Evolutionary conservation across 2,329 filamentous ascomycete species (phyloP).

Genomic region (Exophiala mesophila): DNA sequence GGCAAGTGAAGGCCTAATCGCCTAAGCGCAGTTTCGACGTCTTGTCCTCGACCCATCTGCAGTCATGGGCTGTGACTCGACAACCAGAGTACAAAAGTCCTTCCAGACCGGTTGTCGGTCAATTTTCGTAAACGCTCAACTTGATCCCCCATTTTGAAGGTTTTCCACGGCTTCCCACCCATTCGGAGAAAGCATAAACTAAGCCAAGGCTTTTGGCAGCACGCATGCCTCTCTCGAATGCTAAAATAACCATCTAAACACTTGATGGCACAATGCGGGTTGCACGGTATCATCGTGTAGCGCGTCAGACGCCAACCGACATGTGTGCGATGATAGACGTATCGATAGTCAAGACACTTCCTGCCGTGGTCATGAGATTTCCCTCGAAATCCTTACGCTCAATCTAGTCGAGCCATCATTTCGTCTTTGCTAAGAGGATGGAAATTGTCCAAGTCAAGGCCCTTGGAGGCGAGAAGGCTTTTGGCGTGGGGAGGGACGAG

Average conservation of each 20-base stretch:
- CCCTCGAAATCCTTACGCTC: constrained; percentile 44
- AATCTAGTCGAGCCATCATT: constrained; percentile 97
- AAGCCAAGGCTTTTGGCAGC: constrained; percentile 16
- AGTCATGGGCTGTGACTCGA: constrained; percentile 15
- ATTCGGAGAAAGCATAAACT: constrained; percentile 14
- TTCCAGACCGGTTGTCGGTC: constrained; percentile 14
- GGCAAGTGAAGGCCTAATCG: constrained; percentile 16
- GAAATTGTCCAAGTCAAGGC: constrained; percentile 90
- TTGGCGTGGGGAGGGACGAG: constrained; percentile 81
- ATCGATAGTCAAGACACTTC: constrained; percentile 32
- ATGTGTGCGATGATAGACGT: constrained; percentile 23
- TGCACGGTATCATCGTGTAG: constrained; percentile 15
- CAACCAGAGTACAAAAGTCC: constrained; percentile 17
- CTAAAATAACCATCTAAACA: constrained; percentile 22
- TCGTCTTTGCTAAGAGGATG: constrained; percentile 86
- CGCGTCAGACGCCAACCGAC: constrained; percentile 14
- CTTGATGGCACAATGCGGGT: constrained; percentile 31
- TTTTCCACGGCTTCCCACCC: constrained; percentile 13
- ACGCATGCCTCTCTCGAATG: constrained; percentile 15
- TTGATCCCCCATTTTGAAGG: constrained; percentile 13
- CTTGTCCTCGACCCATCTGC: constrained; percentile 11
- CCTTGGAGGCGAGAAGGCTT: constrained; percentile 66
- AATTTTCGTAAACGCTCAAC: constrained; percentile 18
- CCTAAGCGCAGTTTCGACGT: constrained; percentile 12
- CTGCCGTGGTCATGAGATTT: constrained; percentile 37